phyloP scores from a whole-genome alignment of 2,329 filamentous ascomycete genomes.

The Aspergillus bombycis region DNA sequence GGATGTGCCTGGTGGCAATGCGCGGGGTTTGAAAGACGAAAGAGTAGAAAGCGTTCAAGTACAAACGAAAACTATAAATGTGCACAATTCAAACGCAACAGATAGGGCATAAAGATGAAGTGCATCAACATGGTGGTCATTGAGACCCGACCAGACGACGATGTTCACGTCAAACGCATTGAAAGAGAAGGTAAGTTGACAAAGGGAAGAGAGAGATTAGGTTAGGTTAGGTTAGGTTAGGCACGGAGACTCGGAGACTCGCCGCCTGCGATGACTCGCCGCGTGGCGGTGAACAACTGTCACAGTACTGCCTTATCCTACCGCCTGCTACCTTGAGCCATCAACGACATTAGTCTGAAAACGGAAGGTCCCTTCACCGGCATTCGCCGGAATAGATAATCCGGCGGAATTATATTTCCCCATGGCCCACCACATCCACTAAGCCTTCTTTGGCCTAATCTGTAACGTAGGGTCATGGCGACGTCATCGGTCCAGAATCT shows the following conservation, averaged over 20 bases:
- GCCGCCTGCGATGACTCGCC: conserved; percentile 16
- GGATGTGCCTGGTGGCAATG: conserved; percentile 5
- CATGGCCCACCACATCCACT: neutral
- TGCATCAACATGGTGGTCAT: conserved; percentile 27
- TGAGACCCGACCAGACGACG: conserved; percentile 14
- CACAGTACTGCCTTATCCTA: conserved; percentile 2
- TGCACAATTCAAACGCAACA: neutral
- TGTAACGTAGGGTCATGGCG: conserved; percentile 7
- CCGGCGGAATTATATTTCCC: conserved; percentile 1
- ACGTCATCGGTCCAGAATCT: conserved; percentile 16
- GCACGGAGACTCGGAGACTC: conserved; percentile 1
- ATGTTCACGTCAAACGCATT: conserved; percentile 16
- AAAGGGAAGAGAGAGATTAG: neutral
- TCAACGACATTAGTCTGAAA: neutral
- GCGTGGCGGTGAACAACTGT: conserved; percentile 23
- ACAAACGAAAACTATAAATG: conserved; percentile 13
- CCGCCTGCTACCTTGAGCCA: conserved; percentile 12
- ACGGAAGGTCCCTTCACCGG: neutral
- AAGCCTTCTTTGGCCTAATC: neutral
- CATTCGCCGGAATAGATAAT: conserved; percentile 9
- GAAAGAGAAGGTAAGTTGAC: conserved; percentile 8
- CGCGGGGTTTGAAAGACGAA: conserved; percentile 9
- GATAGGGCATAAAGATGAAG: conserved; percentile 7
- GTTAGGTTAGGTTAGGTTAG: conserved; percentile 7
- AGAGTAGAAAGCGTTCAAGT: conserved; percentile 1